Conservation (phyloP, 805 yeast genomes). For the Ogataea trehalophila region DNA sequence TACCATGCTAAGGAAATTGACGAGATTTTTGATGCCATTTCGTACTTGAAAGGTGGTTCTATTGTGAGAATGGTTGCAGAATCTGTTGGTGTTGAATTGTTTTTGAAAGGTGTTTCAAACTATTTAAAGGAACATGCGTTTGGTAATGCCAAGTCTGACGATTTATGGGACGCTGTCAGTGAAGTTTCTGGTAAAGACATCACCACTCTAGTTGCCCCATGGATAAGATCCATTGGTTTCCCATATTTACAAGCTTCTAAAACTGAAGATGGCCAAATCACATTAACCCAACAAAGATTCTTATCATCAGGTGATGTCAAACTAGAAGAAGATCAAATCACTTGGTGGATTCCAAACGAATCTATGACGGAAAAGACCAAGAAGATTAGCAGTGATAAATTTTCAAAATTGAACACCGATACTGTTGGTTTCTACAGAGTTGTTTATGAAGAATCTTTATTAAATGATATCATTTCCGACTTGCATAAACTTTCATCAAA, state of each 20-base stretch:
- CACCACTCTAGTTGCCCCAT: slow-evolving; percentile 52
- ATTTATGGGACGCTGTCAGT: slow-evolving; percentile 64
- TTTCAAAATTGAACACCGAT: slow-evolving; percentile 45
- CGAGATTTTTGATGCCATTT: slow-evolving; percentile 77
- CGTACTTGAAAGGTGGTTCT: slow-evolving; percentile 79
- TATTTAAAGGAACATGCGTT: slow-evolving; percentile 62
- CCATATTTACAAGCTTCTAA: slow-evolving; percentile 55
- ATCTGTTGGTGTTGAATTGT: slow-evolving; percentile 61
- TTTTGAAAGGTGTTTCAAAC: slow-evolving; percentile 66
- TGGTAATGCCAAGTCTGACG: slow-evolving; percentile 69
- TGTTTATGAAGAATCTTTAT: slow-evolving; percentile 40
- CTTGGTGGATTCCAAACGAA: slow-evolving; percentile 56
- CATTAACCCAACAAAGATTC: slow-evolving; percentile 54
- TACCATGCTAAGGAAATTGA: slow-evolving; percentile 72
- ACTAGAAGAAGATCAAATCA: slow-evolving; percentile 50
- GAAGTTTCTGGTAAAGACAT: slow-evolving; percentile 62
- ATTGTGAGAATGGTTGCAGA: slow-evolving; percentile 71
- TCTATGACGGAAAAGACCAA: slow-evolving; percentile 17
- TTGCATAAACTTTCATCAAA: slow-evolving; percentile 36
- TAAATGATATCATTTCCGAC: slow-evolving; percentile 37
- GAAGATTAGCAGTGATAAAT: slow-evolving; percentile 12
- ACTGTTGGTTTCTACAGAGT: slow-evolving; percentile 52
- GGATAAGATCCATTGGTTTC: slow-evolving; percentile 73
- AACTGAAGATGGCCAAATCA: slow-evolving; percentile 31
- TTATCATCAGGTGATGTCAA: slow-evolving; percentile 55